Evolutionary conservation across 2,329 filamentous ascomycete species (phyloP).

Genomic region (Fusarium albosuccineum): DNA sequence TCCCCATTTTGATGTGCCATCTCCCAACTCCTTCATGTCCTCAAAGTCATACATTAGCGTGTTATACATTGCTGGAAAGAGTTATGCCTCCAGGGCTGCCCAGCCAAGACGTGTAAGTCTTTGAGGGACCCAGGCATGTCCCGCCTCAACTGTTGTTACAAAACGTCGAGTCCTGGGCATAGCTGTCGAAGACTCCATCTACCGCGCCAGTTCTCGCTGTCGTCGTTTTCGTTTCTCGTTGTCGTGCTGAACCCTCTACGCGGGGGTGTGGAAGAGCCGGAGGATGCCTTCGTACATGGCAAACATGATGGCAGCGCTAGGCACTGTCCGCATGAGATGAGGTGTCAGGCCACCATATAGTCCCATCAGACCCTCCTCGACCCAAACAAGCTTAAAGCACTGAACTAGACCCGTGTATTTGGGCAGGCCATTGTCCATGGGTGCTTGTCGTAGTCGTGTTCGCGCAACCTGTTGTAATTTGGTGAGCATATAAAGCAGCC

Average conservation of each 20-base stretch:
- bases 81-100: not conserved
- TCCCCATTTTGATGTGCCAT: constrained; percentile 21
- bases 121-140: not conserved
- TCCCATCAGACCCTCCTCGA: constrained; percentile 86
- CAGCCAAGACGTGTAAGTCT: not conserved
- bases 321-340: constrained; percentile 90
- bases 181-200: not conserved
- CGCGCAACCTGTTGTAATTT: constrained; percentile 72
- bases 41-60: not conserved
- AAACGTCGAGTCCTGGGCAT: not conserved
- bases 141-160: constrained; percentile 30
- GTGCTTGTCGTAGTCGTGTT: constrained; percentile 87
- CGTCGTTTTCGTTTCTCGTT: not conserved
- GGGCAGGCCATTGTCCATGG: constrained; percentile 75
- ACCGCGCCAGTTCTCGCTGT: not conserved
- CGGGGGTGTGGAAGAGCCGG: constrained; percentile 58
- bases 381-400: constrained; percentile 89
- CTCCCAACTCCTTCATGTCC: constrained; percentile 14
- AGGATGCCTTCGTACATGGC: constrained; percentile 81
- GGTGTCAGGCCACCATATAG: constrained; percentile 93
- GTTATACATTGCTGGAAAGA: constrained; percentile 24
- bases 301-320: constrained; percentile 96
- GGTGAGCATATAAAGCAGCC: constrained; percentile 1
- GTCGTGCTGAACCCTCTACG: constrained; percentile 37
- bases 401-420: constrained; percentile 92